Percentiles rank a stretch among this genome's conserved stretches.
phyloP scores from a whole-genome alignment of 495 filamentous ascomycete genomes.

The Thermochaetoides thermophila region DNA sequence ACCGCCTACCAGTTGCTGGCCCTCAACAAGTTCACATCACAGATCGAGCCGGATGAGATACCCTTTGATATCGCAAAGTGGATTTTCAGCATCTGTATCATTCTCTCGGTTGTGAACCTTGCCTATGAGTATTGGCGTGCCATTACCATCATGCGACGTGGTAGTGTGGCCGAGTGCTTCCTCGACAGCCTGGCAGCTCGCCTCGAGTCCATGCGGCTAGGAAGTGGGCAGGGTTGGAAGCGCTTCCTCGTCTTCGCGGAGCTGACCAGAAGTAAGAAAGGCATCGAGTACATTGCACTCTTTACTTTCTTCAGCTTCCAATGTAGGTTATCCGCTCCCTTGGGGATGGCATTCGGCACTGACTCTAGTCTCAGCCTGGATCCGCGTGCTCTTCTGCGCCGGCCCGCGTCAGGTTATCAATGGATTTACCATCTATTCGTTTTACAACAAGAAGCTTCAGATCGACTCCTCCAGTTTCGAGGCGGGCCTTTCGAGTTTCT shows the following conservation, averaged over 20 bases:
- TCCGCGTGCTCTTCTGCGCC: conserved; percentile 75
- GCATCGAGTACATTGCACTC: conserved; percentile 77
- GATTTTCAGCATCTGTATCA: conserved; percentile 83
- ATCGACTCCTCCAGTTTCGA: conserved; percentile 43
- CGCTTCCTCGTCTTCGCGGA: conserved; percentile 87
- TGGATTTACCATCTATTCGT: conserved; percentile 66
- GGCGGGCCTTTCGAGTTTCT: conserved; percentile 45
- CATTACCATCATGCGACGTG: conserved; percentile 59
- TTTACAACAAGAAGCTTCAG: conserved; percentile 53
- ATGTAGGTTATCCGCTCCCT: conserved; percentile 37
- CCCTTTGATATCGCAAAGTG: conserved; percentile 59
- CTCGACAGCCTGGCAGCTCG: conserved; percentile 74
- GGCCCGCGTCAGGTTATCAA: conserved; percentile 86
- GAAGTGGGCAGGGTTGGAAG: conserved; percentile 54
- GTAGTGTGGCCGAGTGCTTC: conserved; percentile 81
- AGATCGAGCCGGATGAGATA: conserved; percentile 31
- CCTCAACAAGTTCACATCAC: conserved; percentile 55
- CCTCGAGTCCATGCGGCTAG: conserved; percentile 60
- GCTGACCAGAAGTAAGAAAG: conserved; percentile 82
- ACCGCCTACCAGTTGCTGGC: conserved; percentile 81
- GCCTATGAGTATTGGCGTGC: conserved; percentile 64
- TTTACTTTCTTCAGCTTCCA: conserved; percentile 94
- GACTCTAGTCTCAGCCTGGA: conserved; percentile 42
- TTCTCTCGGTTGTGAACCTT: conserved; percentile 68
- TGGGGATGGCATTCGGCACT: neutral